Conservation (phyloP, 768 basidiomycete genomes). For the Suillus hirtellus region DNA sequence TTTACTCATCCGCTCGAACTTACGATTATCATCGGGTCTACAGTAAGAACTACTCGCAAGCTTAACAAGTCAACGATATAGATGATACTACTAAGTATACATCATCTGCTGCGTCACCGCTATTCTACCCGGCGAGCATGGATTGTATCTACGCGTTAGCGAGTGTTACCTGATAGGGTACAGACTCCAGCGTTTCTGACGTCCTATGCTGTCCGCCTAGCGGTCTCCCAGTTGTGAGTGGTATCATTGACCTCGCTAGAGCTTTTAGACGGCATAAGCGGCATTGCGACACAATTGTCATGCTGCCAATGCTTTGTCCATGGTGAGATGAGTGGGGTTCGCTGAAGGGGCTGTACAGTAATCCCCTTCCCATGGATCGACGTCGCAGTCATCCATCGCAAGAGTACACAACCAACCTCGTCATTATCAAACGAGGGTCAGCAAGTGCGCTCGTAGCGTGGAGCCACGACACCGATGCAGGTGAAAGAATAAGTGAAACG, state of each 20-base stretch:
- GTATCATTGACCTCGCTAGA: neutral
- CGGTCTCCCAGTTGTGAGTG: neutral
- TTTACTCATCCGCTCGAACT: neutral
- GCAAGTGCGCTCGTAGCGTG: slow-evolving; percentile 33
- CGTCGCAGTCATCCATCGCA: slow-evolving; percentile 82
- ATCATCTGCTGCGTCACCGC: neutral
- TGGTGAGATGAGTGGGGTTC: neutral
- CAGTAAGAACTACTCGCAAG: neutral
- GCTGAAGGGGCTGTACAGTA: slow-evolving; percentile 10
- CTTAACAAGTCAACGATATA: neutral
- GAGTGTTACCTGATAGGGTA: neutral
- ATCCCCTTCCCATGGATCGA: slow-evolving; percentile 42
- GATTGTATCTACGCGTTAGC: neutral
- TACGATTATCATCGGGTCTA: neutral
- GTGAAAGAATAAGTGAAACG: slow-evolving; percentile 17
- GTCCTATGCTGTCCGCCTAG: too few species aligned
- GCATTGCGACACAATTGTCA: slow-evolving; percentile 1
- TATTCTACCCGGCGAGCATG: too few species aligned
- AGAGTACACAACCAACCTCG: slow-evolving; percentile 41
- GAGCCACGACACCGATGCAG: slow-evolving; percentile 36
- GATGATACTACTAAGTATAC: neutral
- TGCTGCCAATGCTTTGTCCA: neutral
- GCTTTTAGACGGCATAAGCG: neutral
- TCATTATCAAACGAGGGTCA: slow-evolving; percentile 28
- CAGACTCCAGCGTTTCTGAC: neutral